Conservation (phyloP, 1,284 basidiomycete species). For the Apiotrichum siamense region DNA sequence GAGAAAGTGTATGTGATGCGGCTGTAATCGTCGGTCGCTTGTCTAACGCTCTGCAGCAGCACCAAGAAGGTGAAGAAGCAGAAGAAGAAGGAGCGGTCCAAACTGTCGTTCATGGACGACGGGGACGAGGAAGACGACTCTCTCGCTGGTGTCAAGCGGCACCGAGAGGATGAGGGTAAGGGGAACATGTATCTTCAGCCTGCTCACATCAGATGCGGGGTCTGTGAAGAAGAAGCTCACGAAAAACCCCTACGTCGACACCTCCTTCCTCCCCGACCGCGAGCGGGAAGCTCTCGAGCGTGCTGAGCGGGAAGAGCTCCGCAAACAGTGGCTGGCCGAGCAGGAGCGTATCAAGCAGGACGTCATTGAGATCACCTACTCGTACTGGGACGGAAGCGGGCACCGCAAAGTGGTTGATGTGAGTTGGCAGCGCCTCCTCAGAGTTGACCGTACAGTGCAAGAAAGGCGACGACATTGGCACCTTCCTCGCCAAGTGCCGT, state of each 20-base stretch:
- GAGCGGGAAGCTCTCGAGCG: slow-evolving; percentile 90
- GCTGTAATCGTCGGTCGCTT: neutral
- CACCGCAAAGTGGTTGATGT: slow-evolving; percentile 89
- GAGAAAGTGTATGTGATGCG: slow-evolving; percentile 20
- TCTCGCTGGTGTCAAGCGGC: slow-evolving; percentile 16
- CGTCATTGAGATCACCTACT: slow-evolving; percentile 58
- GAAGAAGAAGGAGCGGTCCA: slow-evolving; percentile 87
- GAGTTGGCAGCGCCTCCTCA: slow-evolving; percentile 40
- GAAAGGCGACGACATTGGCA: slow-evolving; percentile 89
- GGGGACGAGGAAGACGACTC: slow-evolving; percentile 48
- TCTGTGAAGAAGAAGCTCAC: slow-evolving; percentile 65
- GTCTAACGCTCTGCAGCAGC: slow-evolving; percentile 3
- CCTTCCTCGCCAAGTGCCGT: slow-evolving; percentile 87
- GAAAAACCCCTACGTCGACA: slow-evolving; percentile 96
- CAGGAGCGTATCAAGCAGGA: slow-evolving; percentile 53
- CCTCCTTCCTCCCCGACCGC: slow-evolving; percentile 94
- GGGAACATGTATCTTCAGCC: neutral
- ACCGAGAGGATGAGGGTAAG: slow-evolving; percentile 30
- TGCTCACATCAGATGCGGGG: slow-evolving; percentile 12
- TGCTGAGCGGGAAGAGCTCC: slow-evolving; percentile 75
- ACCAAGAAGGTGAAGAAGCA: slow-evolving; percentile 67
- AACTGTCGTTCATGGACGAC: slow-evolving; percentile 83
- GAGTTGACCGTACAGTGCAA: slow-evolving; percentile 63
- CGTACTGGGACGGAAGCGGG: slow-evolving; percentile 97
- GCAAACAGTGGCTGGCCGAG: slow-evolving; percentile 81